Conservation (phyloP, 108 stramenopile genomes). For the Nitzschia inconspicua region DNA sequence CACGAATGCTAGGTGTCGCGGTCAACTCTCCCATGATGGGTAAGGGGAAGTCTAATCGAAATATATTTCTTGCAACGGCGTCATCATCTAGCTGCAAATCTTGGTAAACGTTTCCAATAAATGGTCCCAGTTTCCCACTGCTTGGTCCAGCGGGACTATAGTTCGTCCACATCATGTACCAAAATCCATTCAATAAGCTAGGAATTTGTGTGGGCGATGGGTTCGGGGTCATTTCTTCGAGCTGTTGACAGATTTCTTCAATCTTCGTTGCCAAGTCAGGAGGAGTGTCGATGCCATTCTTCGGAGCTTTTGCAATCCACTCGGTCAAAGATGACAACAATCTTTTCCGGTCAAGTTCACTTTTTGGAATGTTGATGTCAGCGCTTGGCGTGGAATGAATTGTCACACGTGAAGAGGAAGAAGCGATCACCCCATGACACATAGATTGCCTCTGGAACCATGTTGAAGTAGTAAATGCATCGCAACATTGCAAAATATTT, state of each 20-base stretch:
- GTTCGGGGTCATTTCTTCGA: conserved; percentile 5
- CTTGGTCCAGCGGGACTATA: conserved; percentile 4
- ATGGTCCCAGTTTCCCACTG: conserved; percentile 8
- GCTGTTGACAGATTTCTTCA: not conserved
- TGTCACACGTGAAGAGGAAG: too few species aligned
- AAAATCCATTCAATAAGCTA: conserved; percentile 8
- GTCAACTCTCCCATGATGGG: conserved; percentile 1
- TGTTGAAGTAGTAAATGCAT: too few species aligned
- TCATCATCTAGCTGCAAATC: too few species aligned
- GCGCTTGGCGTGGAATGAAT: too few species aligned
- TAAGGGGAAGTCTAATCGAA: conserved; percentile 7
- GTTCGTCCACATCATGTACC: conserved; percentile 14
- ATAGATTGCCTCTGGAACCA: too few species aligned
- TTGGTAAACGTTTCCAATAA: conserved; percentile 12
- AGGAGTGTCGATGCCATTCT: conserved; percentile 17
- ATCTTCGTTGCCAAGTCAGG: not conserved
- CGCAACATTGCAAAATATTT: too few species aligned
- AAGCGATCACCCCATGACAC: too few species aligned
- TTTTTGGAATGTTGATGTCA: too few species aligned
- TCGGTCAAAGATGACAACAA: too few species aligned
- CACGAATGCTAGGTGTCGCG: not conserved
- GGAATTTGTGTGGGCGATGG: not conserved
- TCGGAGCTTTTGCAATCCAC: conserved; percentile 1
- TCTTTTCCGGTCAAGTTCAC: too few species aligned
- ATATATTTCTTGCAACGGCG: conserved; percentile 1